These are phyloP conservation scores for Leptosphaerulina australis DNA, from an alignment of 2,329 filamentous ascomycete species.

Conservation along the genomic window DNA sequence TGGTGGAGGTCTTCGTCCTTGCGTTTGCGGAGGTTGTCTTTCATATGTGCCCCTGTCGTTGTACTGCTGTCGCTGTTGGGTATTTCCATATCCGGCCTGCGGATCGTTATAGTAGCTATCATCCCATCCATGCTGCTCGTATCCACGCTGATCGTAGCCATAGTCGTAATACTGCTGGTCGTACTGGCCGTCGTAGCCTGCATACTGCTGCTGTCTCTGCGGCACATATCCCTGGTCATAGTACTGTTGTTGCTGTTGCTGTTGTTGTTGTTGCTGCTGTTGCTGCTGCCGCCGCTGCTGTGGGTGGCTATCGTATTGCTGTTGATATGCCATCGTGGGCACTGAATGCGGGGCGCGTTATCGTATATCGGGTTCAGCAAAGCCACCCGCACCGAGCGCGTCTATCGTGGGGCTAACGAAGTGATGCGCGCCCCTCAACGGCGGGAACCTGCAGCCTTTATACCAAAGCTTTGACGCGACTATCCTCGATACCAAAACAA, in stretches of 20 bases:
- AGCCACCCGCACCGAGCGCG: slow-evolving; percentile 24
- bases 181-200: slow-evolving; percentile 38
- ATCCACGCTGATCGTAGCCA: slow-evolving; percentile 42
- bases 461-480: slow-evolving; percentile 21
- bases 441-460: slow-evolving; percentile 24
- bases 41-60: slow-evolving; percentile 31
- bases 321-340: slow-evolving; percentile 51
- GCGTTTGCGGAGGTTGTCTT: slow-evolving; percentile 23
- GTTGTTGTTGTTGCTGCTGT: slow-evolving; percentile 39
- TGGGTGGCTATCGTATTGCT: slow-evolving; percentile 45
- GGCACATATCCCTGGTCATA: slow-evolving; percentile 19
- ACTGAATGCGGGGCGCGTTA: slow-evolving; percentile 18
- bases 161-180: slow-evolving; percentile 43
- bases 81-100: slow-evolving; percentile 39
- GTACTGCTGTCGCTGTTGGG: slow-evolving; percentile 26
- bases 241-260: slow-evolving; percentile 26
- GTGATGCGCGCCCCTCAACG: slow-evolving; percentile 30
- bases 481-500: slow-evolving; percentile 13
- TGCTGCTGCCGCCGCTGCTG: slow-evolving; percentile 44
- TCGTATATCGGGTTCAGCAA: slow-evolving; percentile 25
- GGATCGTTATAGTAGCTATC: slow-evolving; percentile 42
- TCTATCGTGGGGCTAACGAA: slow-evolving; percentile 24
- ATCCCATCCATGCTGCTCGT: slow-evolving; percentile 41
- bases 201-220: slow-evolving; percentile 37
- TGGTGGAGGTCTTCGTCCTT: slow-evolving; percentile 24